A percentile compares a stretch with the other conserved stretches of the same genome.
phyloP scores from a whole-genome alignment of 345 rosid genomes.

The Erucastrum elatum region DNA sequence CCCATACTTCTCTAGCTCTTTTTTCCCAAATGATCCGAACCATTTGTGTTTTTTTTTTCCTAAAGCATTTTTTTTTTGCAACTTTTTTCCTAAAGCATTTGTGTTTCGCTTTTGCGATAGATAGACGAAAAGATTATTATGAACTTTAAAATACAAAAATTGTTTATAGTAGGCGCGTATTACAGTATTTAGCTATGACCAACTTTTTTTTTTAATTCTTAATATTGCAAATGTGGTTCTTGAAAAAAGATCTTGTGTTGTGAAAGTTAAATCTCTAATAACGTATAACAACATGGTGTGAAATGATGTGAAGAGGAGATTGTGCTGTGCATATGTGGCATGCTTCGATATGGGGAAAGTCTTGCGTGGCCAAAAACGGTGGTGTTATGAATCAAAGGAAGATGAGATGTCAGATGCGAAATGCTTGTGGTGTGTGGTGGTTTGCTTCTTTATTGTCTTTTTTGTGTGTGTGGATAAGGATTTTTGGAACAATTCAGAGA shows the following conservation, averaged over 20 bases:
- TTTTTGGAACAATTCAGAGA: conserved; percentile 17
- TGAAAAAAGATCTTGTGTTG: no score
- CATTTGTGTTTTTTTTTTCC: conserved; percentile 1
- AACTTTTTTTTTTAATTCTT: no score
- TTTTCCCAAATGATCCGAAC: conserved; percentile 14
- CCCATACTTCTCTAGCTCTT: background rate
- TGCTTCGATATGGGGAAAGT: background rate
- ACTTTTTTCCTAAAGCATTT: conserved; percentile 6
- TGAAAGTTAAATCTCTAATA: background rate
- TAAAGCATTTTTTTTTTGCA: no score
- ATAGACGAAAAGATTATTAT: conserved; percentile 7
- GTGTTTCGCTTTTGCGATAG: background rate
- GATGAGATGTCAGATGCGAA: conserved; percentile 30
- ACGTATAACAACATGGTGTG: background rate
- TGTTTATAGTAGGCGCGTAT: no score
- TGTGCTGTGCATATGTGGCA: conserved; percentile 24
- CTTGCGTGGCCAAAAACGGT: conserved; percentile 28
- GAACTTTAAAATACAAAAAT: background rate
- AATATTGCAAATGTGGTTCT: no score
- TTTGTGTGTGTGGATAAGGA: conserved; percentile 27
- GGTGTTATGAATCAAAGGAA: conserved; percentile 28
- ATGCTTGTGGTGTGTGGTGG: conserved; percentile 9
- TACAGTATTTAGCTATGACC: no score
- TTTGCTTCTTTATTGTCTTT: background rate
- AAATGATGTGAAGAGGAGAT: background rate